These are phyloP conservation scores for Spraguea lophii DNA, from an alignment of 371 early-diverging fungal genomes.

Conservation along the genomic window DNA sequence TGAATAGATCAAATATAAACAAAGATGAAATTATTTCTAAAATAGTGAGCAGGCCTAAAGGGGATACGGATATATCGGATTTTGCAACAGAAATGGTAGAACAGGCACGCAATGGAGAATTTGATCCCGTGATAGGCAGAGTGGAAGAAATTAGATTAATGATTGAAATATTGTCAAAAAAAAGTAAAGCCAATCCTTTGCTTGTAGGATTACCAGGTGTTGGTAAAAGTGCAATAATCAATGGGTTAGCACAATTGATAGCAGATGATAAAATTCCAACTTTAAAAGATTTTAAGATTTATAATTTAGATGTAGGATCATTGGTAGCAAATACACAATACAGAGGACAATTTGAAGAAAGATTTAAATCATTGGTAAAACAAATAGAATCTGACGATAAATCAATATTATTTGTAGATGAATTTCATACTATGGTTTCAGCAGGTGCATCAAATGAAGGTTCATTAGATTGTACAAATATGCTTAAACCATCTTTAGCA, in stretches of 20 bases:
- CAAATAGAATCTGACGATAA: slow-evolving; percentile 70
- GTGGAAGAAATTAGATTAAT: slow-evolving; percentile 60
- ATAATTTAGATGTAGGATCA: slow-evolving; percentile 80
- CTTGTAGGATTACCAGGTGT: slow-evolving; percentile 62
- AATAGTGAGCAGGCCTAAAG: too few relatives aligned
- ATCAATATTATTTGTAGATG: slow-evolving; percentile 90
- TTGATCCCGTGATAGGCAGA: slow-evolving; percentile 69
- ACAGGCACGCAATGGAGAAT: slow-evolving; percentile 53
- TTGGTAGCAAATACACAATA: slow-evolving; percentile 68
- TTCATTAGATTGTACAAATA: slow-evolving; percentile 67
- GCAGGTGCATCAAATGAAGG: slow-evolving; percentile 61
- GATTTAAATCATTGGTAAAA: slow-evolving; percentile 78
- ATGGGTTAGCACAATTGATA: slow-evolving; percentile 70
- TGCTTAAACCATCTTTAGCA: slow-evolving; percentile 65
- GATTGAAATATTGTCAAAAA: slow-evolving; percentile 58
- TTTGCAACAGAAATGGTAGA: slow-evolving; percentile 72
- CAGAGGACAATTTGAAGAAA: slow-evolving; percentile 92
- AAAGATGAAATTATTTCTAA: too few relatives aligned
- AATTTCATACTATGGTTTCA: slow-evolving; percentile 74
- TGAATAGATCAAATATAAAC: too few relatives aligned
- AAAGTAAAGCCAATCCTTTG: slow-evolving; percentile 69
- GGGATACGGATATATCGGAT: slow-evolving; percentile 50
- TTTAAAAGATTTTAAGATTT: slow-evolving; percentile 58
- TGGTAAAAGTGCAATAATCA: slow-evolving; percentile 51
- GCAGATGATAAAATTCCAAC: slow-evolving; percentile 74